Evolutionary conservation across 169 alveolate species (phyloP), one percentile per base, ranked within the genome.

Genomic region (Plasmodium fragile): DNA sequence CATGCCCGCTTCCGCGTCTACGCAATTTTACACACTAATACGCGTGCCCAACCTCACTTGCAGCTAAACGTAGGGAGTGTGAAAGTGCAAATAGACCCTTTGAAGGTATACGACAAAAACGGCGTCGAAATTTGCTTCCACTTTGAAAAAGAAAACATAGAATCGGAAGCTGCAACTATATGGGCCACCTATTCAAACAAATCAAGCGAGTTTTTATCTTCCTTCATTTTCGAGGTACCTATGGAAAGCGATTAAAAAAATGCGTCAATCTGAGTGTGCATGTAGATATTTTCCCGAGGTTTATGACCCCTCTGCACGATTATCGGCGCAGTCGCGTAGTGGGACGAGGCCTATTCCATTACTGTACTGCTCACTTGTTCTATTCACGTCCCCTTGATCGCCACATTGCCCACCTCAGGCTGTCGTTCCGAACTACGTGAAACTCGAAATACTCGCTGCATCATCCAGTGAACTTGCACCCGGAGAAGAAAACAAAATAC

Each of bases 381-480:
- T 32, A 5, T 49, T 80, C 49, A 16, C 59, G 22, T 69, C 18
- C n/a, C 82, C 10, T 34, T 7, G 18, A 22, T 65, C 25, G 34
- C 16, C 72, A 5, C 13, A 53, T 32, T 55, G 16, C 41, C 72
- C 69, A 30, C 73, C 49, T 4, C 65, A 91, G 94, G 94, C 92
- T 16, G 92, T 81, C 32, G 94, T 91, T 22, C 94, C 94, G 39
- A 91, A 91, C 73, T 91, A 91, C 65, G 83, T 91, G 72, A 91
- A 91, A 16, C 39, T 91, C 53, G 92, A 91, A 79, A 91, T 91
- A 70, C 73, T 91, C 30, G n/a, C 78, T 11, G 92, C 94, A n/a
- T 91, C 94, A 16, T 80, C 91, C 32, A 91, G 70, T 16, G 92
- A 91, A 75, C 75, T 91, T 49, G 22, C 77, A 32, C 92, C 94